Evolutionary conservation across 164 flowering plant species (phyloP).

Genomic region (Dillenia turbinata): DNA sequence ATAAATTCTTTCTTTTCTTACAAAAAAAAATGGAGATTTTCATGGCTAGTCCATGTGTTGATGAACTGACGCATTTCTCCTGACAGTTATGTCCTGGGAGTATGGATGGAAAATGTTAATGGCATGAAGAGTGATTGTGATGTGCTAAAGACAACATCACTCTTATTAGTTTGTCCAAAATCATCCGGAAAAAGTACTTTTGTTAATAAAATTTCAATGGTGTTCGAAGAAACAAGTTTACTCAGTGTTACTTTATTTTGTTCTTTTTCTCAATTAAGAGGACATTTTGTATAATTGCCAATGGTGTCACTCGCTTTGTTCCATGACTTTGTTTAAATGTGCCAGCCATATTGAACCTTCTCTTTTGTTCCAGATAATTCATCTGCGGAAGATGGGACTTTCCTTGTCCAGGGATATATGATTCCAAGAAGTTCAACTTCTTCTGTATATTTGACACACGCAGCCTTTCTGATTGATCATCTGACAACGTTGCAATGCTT

Average conservation of each 20-base stretch:
- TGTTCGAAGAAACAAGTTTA: conserved; percentile 54
- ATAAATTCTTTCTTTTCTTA: too few relatives aligned
- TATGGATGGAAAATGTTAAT: conserved; percentile 49
- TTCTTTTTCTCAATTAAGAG: not conserved
- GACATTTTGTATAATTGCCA: too few relatives aligned
- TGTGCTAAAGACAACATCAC: conserved; percentile 54
- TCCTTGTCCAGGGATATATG: conserved; percentile 65
- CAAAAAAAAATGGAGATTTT: too few relatives aligned
- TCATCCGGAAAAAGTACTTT: conserved; percentile 92
- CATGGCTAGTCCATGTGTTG: too few relatives aligned
- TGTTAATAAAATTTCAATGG: conserved; percentile 60
- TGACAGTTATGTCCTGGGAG: conserved; percentile 69
- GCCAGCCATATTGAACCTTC: not conserved
- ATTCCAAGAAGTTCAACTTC: conserved; percentile 61
- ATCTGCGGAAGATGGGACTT: conserved; percentile 58
- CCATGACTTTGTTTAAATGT: too few relatives aligned
- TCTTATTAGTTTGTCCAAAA: conserved; percentile 66
- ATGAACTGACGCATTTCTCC: not conserved
- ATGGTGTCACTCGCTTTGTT: too few relatives aligned
- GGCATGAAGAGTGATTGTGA: conserved; percentile 36
- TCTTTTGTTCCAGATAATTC: conserved; percentile 36
- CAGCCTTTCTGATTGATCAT: conserved; percentile 40
- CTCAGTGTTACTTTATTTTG: conserved; percentile 10
- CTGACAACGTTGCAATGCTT: conserved; percentile 42
- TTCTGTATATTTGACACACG: conserved; percentile 82